Conservation (phyloP, 306 rosid genomes). For the Quercus mongolica region DNA sequence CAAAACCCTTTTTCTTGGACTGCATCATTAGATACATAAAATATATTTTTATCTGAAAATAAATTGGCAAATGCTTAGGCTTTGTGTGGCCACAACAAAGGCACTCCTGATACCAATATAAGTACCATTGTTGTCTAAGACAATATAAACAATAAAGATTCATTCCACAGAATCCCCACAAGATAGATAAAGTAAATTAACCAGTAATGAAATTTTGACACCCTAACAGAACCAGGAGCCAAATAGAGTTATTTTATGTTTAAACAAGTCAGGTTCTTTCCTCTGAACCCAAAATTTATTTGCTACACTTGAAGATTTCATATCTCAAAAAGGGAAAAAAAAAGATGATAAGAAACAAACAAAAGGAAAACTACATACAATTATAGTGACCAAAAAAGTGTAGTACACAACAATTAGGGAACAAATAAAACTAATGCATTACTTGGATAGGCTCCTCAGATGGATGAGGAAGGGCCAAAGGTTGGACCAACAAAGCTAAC, state of each 20-base stretch:
- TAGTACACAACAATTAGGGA: conserved; percentile 4
- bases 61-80: neutral
- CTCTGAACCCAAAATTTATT: neutral
- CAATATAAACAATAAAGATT: neutral
- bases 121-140: neutral
- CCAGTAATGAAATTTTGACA: neutral
- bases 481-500: conserved; percentile 92
- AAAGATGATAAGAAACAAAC: neutral
- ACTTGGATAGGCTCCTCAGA: conserved; percentile 97
- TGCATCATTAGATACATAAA: neutral
- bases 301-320: neutral
- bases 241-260: neutral
- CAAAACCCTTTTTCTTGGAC: neutral
- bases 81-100: neutral
- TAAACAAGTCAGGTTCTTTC: neutral
- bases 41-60: neutral
- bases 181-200: neutral
- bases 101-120: neutral
- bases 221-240: neutral
- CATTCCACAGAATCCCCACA: neutral
- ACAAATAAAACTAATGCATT: conserved; percentile 14
- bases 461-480: conserved; percentile 93
- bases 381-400: conserved; percentile 14
- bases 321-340: neutral
- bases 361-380: neutral